A percentile compares a stretch with the other conserved stretches of the same genome.
Evolutionary conservation across 2,329 filamentous ascomycete genomes (phyloP).

Genomic region (Hymenoscyphus albidus): DNA sequence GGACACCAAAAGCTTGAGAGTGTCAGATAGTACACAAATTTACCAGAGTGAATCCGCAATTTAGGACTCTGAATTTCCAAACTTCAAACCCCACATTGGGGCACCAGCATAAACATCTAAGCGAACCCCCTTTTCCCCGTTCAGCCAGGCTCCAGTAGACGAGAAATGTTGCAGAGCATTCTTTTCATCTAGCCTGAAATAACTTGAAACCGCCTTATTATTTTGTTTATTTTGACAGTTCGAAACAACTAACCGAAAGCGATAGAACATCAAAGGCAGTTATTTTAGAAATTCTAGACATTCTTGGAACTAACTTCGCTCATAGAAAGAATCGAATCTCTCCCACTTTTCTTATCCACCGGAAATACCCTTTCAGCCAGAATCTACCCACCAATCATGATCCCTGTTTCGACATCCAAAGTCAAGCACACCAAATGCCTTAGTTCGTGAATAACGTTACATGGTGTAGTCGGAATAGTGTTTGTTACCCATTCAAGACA

Average conservation of each 20-base stretch:
- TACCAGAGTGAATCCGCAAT: not conserved
- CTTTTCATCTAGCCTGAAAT: too few relatives aligned
- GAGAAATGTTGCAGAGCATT: too few relatives aligned
- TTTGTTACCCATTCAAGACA: not conserved
- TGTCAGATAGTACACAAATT: not conserved
- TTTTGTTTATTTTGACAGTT: too few relatives aligned
- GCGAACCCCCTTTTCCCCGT: not conserved
- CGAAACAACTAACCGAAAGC: too few relatives aligned
- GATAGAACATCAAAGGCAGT: too few relatives aligned
- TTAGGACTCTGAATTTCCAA: too few relatives aligned
- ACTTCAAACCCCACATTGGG: not conserved
- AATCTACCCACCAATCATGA: not conserved
- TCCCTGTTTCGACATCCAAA: not conserved
- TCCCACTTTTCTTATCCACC: not conserved
- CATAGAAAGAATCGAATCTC: too few relatives aligned
- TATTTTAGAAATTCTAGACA: too few relatives aligned
- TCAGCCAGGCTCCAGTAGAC: not conserved
- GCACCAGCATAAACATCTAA: not conserved
- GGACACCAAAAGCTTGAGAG: not conserved
- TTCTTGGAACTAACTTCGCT: too few relatives aligned
- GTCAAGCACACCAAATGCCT: not conserved
- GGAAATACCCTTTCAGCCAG: not conserved
- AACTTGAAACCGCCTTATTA: too few relatives aligned
- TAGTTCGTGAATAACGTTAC: constrained; percentile 7
- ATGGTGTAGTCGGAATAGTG: constrained; percentile 2